Evolutionary conservation across 2,329 filamentous ascomycete genomes (phyloP).

Genomic region (Phaeosphaeriaceae sp.): DNA sequence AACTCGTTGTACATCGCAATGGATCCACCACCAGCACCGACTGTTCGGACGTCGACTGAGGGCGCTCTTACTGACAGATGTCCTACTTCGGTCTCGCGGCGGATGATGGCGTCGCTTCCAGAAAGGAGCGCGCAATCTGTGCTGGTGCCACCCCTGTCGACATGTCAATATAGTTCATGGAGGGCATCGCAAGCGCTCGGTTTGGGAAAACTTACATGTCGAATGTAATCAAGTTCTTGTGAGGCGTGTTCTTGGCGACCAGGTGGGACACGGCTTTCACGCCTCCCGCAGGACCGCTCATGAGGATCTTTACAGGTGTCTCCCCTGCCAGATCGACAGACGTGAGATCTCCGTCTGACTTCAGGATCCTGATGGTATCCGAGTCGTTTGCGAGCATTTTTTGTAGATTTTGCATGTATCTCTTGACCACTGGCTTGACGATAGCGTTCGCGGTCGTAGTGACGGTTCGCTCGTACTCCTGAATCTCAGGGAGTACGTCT

Average conservation of each 20-base stretch:
- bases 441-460: constrained; percentile 58
- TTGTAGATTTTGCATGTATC: constrained; percentile 53
- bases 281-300: constrained; percentile 60
- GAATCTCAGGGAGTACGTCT: constrained; percentile 56
- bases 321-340: constrained; percentile 55
- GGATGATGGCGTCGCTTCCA: constrained; percentile 52
- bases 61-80: constrained; percentile 55
- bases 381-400: constrained; percentile 51
- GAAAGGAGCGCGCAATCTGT: constrained; percentile 58
- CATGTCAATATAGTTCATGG: not conserved
- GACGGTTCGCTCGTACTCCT: constrained; percentile 59
- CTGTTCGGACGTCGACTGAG: constrained; percentile 58
- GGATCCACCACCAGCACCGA: constrained; percentile 59
- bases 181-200: not conserved
- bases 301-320: constrained; percentile 57
- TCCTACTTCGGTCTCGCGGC: constrained; percentile 56
- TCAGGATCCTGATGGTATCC: constrained; percentile 57
- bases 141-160: constrained; percentile 52
- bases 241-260: constrained; percentile 54
- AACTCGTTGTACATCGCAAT: constrained; percentile 58
- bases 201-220: constrained; percentile 47
- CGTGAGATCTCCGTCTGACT: constrained; percentile 58
- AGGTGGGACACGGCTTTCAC: constrained; percentile 57
- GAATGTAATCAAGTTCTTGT: constrained; percentile 58
- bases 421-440: constrained; percentile 57